Evolutionary conservation across 176 grass and related monocot species (phyloP).

Genomic region (Alloteropsis semialata): DNA sequence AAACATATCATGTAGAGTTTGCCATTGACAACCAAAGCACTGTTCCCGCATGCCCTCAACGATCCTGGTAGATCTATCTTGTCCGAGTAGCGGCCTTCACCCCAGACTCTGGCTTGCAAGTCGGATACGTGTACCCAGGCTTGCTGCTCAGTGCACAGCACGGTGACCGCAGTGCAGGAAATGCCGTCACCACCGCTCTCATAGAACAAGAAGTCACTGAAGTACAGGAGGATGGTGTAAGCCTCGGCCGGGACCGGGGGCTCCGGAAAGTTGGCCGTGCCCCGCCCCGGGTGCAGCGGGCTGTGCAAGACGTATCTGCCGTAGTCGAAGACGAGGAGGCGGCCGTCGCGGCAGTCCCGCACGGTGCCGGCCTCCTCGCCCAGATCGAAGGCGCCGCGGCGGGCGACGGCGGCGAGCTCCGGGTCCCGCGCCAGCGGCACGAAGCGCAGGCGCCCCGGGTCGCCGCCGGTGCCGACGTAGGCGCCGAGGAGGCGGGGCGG

Average conservation of each 20-base stretch:
- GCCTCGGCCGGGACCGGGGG: not conserved
- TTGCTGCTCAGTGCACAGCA: not conserved
- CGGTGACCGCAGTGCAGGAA: not conserved
- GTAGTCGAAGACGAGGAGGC: not conserved
- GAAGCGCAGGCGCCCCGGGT: not conserved
- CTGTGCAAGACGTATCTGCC: not conserved
- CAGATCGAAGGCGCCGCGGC: not conserved
- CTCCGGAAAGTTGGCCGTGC: not conserved
- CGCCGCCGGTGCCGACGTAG: not conserved
- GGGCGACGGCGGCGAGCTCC: slow-evolving; percentile 7
- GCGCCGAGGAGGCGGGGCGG: not conserved
- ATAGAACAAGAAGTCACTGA: not conserved
- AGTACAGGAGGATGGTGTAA: not conserved
- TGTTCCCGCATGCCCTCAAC: not conserved
- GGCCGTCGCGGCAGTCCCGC: not conserved
- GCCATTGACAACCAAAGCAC: not conserved
- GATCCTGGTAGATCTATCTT: not conserved
- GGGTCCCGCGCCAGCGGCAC: not conserved
- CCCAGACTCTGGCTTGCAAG: not conserved
- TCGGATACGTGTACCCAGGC: not conserved
- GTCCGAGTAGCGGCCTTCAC: not conserved
- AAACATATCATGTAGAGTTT: not conserved
- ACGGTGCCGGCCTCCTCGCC: not conserved
- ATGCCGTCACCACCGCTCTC: not conserved
- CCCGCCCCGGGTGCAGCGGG: not conserved